Evolutionary conservation across 192 early-diverging fungal species (phyloP).

Genomic region (Allomyces javanicus): DNA sequence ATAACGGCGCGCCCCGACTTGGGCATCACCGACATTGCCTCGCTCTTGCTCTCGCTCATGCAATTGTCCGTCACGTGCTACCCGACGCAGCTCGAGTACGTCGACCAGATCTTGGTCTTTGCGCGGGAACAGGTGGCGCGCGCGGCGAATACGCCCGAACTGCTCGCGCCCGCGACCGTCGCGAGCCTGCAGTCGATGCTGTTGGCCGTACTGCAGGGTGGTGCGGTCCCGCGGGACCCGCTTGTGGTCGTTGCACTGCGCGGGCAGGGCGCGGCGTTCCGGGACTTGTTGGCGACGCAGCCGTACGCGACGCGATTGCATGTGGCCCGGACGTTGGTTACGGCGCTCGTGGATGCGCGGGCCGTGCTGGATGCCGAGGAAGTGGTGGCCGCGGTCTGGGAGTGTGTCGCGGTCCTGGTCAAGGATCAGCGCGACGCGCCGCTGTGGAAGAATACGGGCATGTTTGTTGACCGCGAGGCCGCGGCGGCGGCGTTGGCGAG

Average conservation of each 20-base stretch:
- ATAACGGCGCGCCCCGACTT: slow-evolving; percentile 86
- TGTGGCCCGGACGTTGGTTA: slow-evolving; percentile 58
- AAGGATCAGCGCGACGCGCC: neutral
- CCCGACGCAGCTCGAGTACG: slow-evolving; percentile 65
- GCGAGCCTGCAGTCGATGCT: slow-evolving; percentile 65
- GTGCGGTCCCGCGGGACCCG: slow-evolving; percentile 3
- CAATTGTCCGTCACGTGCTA: slow-evolving; percentile 84
- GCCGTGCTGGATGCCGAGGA: neutral
- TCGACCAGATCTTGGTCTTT: slow-evolving; percentile 81
- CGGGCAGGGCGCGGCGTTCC: slow-evolving; percentile 41
- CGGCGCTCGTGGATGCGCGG: slow-evolving; percentile 11
- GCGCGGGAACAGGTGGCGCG: slow-evolving; percentile 57
- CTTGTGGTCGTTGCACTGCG: slow-evolving; percentile 46
- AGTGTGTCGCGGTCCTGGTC: neutral
- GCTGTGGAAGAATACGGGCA: neutral
- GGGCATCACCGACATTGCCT: slow-evolving; percentile 75
- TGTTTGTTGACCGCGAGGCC: neutral
- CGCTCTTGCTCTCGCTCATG: slow-evolving; percentile 66
- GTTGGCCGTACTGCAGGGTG: slow-evolving; percentile 46
- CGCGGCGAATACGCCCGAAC: slow-evolving; percentile 38
- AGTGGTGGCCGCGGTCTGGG: neutral
- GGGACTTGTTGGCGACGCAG: slow-evolving; percentile 53
- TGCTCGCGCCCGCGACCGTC: slow-evolving; percentile 45
- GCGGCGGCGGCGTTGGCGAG: neutral
- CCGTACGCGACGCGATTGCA: slow-evolving; percentile 61